Evolutionary conservation across 352 stramenopile genomes (phyloP).

Genomic region (Phytophthora litchii): DNA sequence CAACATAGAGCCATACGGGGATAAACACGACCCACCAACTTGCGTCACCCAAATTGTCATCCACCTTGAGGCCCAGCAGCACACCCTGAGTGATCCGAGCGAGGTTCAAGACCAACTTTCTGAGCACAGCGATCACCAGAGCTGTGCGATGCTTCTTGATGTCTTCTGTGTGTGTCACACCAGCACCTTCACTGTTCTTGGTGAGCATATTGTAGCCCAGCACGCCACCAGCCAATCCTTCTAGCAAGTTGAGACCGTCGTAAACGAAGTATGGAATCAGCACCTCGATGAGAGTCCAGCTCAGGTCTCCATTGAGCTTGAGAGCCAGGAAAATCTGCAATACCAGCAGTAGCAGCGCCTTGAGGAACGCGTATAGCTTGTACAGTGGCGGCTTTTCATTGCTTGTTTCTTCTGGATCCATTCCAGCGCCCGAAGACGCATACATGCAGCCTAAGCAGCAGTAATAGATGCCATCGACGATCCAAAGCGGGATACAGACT

Average conservation of each 20-base stretch:
- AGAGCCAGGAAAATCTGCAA: conserved; percentile 85
- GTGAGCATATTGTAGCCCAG: conserved; percentile 76
- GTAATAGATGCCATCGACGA: conserved; percentile 77
- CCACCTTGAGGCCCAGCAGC: conserved; percentile 74
- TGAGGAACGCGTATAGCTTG: conserved; percentile 87
- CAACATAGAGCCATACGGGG: conserved; percentile 78
- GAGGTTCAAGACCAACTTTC: conserved; percentile 50
- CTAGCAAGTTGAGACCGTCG: conserved; percentile 72
- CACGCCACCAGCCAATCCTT: conserved; percentile 57
- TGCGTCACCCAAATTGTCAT: conserved; percentile 48
- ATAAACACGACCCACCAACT: conserved; percentile 87
- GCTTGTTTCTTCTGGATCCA: conserved; percentile 69
- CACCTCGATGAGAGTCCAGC: conserved; percentile 65
- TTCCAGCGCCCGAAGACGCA: conserved; percentile 44
- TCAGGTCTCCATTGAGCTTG: conserved; percentile 77
- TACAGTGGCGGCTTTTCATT: conserved; percentile 50
- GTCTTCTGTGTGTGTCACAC: conserved; percentile 66
- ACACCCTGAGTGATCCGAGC: conserved; percentile 67
- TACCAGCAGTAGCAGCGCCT: conserved; percentile 73
- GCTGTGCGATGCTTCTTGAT: conserved; percentile 66
- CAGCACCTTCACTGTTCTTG: conserved; percentile 76
- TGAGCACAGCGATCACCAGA: conserved; percentile 47
- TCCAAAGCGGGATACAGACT: conserved; percentile 84
- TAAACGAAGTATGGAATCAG: conserved; percentile 85
- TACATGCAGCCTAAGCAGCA: conserved; percentile 75